Base-by-base conservation (phyloP, 345 rosid species). In the Pelargonium nanum region DNA sequence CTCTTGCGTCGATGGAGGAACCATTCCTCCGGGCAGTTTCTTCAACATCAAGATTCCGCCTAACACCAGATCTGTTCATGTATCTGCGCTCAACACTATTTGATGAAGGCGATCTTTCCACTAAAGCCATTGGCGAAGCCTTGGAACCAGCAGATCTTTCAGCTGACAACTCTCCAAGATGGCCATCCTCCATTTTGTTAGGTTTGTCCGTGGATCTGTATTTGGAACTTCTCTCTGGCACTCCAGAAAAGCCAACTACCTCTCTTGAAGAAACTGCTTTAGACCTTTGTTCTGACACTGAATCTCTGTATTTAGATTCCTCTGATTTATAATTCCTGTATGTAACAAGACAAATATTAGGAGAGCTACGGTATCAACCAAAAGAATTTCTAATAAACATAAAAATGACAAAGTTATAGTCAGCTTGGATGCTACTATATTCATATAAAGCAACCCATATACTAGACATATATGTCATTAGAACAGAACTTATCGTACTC, bases 21-120 rank as follows among this genome's bases (percentile, higher is more conserved):
- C 75, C 77, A 55, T 72, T 76, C 76, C 87, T 87, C 67, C 87
- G 75, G 20, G 81, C 82, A 28, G 81, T 67, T 76, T 93, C 97
- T 68, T 89, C 97, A 67, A 65, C 64, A 40, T 89, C 99, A 68
- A 78, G 78, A 68, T 76, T 83, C 70, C 88, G 64, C 66, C 96
- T 78, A 55, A 67, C 69, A 71, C 83, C 76, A 65, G 71, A 63
- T 68, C 87, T 83, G 69, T 70, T 80, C 24, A 55, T 52, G 68
- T 75, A 73, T 74, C 92, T 85, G 66, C 90, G 90, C 24, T 93
- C 99, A 70, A 81, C 62, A 80, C 88, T 81, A 10, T 79, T 76
- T 25, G 91, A 77, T 56, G 96, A 86, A 57, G 95, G 90, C 73
- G 98, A 89, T 66, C 89, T 84, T 70, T 87, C 97, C 48, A 63